phyloP scores from a whole-genome alignment of 2,329 filamentous ascomycete species.

The Allantophomopsis cytisporea region DNA sequence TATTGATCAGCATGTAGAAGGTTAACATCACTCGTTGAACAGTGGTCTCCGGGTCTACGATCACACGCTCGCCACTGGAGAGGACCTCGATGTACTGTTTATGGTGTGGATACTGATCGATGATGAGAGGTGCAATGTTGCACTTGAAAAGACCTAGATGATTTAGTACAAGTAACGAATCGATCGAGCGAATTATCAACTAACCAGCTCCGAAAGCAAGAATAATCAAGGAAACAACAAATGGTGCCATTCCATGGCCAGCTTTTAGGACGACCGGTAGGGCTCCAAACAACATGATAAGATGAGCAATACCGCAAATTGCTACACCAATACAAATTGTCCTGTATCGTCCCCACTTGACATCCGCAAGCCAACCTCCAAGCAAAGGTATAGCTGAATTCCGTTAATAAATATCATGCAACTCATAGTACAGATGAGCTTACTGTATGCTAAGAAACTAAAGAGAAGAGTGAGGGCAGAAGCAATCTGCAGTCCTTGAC shows the following conservation, averaged over 20 bases:
- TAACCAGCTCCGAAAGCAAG: constrained; percentile 19
- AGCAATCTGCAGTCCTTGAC: constrained; percentile 29
- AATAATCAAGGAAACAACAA: constrained; percentile 19
- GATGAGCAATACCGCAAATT: constrained; percentile 45
- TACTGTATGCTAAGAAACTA: constrained; percentile 22
- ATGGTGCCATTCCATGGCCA: constrained; percentile 20
- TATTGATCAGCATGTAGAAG: constrained; percentile 60
- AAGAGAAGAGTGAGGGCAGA: constrained; percentile 27
- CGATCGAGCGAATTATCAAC: constrained; percentile 4
- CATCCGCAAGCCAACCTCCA: constrained; percentile 41
- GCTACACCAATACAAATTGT: constrained; percentile 35
- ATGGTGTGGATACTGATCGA: constrained; percentile 36
- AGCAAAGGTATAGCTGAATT: constrained; percentile 22
- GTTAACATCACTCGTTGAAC: constrained; percentile 26
- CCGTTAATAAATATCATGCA: too few relatives aligned
- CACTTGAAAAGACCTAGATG: constrained; percentile 52
- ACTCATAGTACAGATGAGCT: too few relatives aligned
- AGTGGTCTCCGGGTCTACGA: constrained; percentile 44
- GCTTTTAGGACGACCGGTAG: constrained; percentile 16
- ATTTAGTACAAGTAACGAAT: constrained; percentile 1
- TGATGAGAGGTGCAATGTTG: constrained; percentile 50
- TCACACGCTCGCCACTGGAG: constrained; percentile 43
- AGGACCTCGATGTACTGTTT: constrained; percentile 26
- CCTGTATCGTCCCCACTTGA: constrained; percentile 49
- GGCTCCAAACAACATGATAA: constrained; percentile 16